phyloP scores from a whole-genome alignment of 2,329 filamentous ascomycete species.

The Elsinoe ampelina region DNA sequence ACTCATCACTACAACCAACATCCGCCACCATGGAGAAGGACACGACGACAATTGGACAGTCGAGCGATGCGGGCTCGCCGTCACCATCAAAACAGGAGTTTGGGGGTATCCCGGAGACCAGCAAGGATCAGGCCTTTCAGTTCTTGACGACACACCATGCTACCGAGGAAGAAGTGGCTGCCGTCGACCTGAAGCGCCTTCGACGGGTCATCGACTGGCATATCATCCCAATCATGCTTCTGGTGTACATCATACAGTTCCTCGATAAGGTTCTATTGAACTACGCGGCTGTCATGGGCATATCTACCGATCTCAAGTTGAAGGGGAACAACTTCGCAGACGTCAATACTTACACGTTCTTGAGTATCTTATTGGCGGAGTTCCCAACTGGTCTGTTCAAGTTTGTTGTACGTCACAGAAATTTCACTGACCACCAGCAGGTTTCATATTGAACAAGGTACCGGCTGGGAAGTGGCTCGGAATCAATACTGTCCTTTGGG shows the following conservation, averaged over 20 bases:
- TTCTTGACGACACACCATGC: constrained; percentile 1
- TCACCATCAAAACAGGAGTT: constrained; percentile 3
- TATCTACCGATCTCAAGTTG: constrained; percentile 46
- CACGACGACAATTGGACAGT: not conserved
- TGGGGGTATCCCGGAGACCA: not conserved
- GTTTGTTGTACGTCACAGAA: constrained; percentile 48
- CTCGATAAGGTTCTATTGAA: constrained; percentile 48
- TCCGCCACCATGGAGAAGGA: not conserved
- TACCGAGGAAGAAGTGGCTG: not conserved
- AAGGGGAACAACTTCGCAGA: constrained; percentile 40
- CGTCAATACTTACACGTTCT: constrained; percentile 28
- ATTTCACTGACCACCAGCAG: constrained; percentile 37
- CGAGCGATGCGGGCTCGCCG: not conserved
- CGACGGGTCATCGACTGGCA: constrained; percentile 49
- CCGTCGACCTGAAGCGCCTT: constrained; percentile 32
- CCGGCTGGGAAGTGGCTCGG: constrained; percentile 51
- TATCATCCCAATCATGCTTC: constrained; percentile 52
- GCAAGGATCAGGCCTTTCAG: not conserved
- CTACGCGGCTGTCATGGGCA: constrained; percentile 58
- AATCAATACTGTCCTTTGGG: constrained; percentile 55
- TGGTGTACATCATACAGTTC: constrained; percentile 54
- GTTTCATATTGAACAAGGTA: constrained; percentile 50
- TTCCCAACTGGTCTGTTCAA: constrained; percentile 51
- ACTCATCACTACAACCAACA: not conserved
- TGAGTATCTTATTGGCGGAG: constrained; percentile 44